A percentile compares a stretch with the other conserved stretches of the same genome.
Evolutionary conservation across 371 early-diverging fungal species (phyloP).

Genomic region (Mucor ambiguus): DNA sequence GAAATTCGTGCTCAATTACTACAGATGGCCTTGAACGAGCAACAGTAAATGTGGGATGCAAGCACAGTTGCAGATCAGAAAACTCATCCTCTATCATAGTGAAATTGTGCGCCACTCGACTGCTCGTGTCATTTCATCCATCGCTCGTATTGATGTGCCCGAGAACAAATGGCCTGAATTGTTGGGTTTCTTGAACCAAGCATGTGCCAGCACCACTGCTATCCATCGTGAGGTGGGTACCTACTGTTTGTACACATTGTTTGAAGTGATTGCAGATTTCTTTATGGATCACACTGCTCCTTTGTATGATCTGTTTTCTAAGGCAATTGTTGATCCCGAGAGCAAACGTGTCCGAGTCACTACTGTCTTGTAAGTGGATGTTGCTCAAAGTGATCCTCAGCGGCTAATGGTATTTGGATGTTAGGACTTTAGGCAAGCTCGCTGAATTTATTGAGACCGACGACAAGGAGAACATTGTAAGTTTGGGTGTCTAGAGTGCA

Average conservation of each 20-base stretch:
- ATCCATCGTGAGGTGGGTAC: slow-evolving; percentile 88
- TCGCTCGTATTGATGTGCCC: slow-evolving; percentile 83
- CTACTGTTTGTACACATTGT: slow-evolving; percentile 80
- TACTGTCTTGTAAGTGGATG: slow-evolving; percentile 64
- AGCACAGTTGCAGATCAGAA: not conserved
- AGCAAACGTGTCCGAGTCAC: slow-evolving; percentile 77
- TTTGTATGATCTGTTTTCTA: slow-evolving; percentile 71
- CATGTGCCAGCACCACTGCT: slow-evolving; percentile 68
- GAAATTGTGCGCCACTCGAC: slow-evolving; percentile 76
- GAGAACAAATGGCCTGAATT: slow-evolving; percentile 80
- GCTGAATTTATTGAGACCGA: slow-evolving; percentile 82
- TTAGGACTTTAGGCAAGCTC: slow-evolving; percentile 77
- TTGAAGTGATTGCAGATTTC: slow-evolving; percentile 80
- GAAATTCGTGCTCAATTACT: slow-evolving; percentile 67
- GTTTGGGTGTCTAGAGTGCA: slow-evolving; percentile 7
- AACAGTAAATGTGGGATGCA: slow-evolving; percentile 48
- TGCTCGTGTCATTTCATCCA: slow-evolving; percentile 86
- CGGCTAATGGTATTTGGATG: not conserved
- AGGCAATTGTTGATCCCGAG: slow-evolving; percentile 83
- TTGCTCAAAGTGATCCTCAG: not conserved
- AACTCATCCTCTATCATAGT: slow-evolving; percentile 36
- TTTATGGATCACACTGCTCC: slow-evolving; percentile 67
- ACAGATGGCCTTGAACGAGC: slow-evolving; percentile 72
- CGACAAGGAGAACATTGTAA: slow-evolving; percentile 67
- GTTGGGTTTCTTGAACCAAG: slow-evolving; percentile 74